Base-by-base conservation (phyloP, 257 asterid species). In the Scutellaria galericulata region DNA sequence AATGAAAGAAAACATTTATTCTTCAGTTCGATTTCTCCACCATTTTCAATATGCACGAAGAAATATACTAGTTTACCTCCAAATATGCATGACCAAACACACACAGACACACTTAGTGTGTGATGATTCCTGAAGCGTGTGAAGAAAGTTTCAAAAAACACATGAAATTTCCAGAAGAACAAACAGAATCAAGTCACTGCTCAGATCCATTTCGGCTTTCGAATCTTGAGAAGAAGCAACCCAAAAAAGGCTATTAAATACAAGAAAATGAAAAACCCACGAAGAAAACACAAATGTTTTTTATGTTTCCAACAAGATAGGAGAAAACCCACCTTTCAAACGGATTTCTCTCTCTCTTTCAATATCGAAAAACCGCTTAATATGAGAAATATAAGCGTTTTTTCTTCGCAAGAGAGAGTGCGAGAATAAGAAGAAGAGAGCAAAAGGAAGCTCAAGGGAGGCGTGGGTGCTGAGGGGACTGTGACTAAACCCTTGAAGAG, bases 401-500 rank as follows among this genome's bases (percentile, higher is more conserved):
- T 80, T 75, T 61, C 81, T 31, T 31, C 81, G 71, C 31, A 72
- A 61, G 39, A 41, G 14, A 46, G 53, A 9, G 58, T 0, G 18
- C 39, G 31, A 47, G 45, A 71, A 27, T 14, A 22, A 11, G 56
- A 57, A 48, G 64, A 58, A 73, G 61, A 42, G 52, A 51, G 4
- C 11, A 3, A 7, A 51, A 60, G 4, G 37, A 24, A 20, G 37
- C 37, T 31, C 37, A 66, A 69, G 73, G 78, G 89, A 81, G 88
- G 88, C 88, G 89, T 72, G 81, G 40, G 66, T 13, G 15, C 4
- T 12, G 63, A 63, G 72, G 79, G 66, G 22, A 81, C 71, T 50
- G 76, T 68, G 76, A 15, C 84, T 77, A 81, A 88, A 77, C 90
- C 92, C 90, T 85, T 61, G 59, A 11, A 22, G 3, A 9, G 37